Evolutionary conservation across 2,329 filamentous ascomycete species (phyloP).

Genomic region (Tolypocladium pustulatum): DNA sequence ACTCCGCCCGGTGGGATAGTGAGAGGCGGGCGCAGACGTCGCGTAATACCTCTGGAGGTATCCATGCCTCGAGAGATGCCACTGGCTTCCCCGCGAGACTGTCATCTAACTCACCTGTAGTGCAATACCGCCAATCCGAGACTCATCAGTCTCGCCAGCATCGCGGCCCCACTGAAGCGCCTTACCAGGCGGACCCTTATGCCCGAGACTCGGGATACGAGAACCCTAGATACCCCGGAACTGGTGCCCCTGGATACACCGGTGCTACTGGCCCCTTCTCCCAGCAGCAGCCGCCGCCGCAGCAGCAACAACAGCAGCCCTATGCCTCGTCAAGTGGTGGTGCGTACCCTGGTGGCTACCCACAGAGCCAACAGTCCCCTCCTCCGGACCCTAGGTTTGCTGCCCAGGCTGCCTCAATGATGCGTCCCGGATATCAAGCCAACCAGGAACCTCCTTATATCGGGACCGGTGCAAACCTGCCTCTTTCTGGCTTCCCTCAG

Average conservation of each 20-base stretch:
- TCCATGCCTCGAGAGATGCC: conserved; percentile 40
- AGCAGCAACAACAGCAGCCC: conserved; percentile 13
- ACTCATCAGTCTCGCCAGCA: conserved; percentile 37
- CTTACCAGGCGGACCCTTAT: conserved; percentile 23
- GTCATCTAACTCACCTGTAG: conserved; percentile 49
- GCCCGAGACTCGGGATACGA: conserved; percentile 30
- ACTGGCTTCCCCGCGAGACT: conserved; percentile 36
- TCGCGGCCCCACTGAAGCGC: conserved; percentile 32
- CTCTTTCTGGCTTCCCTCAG: conserved; percentile 12
- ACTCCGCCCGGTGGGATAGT: conserved; percentile 51
- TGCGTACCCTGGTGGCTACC: conserved; percentile 18
- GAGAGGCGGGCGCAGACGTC: conserved; percentile 46
- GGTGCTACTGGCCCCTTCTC: conserved; percentile 29
- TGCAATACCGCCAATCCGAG: conserved; percentile 46
- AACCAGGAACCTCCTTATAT: conserved; percentile 22
- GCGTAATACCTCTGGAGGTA: conserved; percentile 47
- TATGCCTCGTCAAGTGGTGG: conserved; percentile 20
- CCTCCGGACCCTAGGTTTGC: conserved; percentile 23
- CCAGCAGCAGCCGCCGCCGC: conserved; percentile 5
- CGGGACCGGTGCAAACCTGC: conserved; percentile 24
- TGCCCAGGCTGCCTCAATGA: conserved; percentile 15
- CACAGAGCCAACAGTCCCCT: conserved; percentile 20
- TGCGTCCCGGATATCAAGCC: conserved; percentile 20
- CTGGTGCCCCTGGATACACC: conserved; percentile 37
- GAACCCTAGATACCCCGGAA: conserved; percentile 38